A percentile compares a stretch with the other conserved stretches of the same genome.
Evolutionary conservation across 2,329 filamentous ascomycete species (phyloP).

Genomic region (Exophiala sp.): DNA sequence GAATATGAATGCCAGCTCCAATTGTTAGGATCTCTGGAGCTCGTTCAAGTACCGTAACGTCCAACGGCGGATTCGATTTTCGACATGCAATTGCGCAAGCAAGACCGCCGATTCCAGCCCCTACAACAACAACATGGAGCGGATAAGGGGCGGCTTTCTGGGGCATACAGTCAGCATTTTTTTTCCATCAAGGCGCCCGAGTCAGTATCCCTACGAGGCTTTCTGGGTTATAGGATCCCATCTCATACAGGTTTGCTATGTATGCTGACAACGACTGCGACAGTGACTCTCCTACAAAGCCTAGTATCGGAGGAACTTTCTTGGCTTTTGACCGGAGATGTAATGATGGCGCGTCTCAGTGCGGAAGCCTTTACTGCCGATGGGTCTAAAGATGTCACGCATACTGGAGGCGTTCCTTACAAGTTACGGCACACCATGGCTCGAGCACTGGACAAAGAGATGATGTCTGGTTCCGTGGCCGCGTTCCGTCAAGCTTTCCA

Average conservation of each 20-base stretch:
- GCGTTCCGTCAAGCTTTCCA: not conserved
- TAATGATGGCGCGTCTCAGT: not conserved
- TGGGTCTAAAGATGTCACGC: not conserved
- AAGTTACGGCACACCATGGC: not conserved
- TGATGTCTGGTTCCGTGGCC: not conserved
- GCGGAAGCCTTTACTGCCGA: not conserved
- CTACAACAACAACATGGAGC: constrained; percentile 31
- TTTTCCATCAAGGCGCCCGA: not conserved
- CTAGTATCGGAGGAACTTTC: not conserved
- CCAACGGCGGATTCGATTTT: constrained; percentile 15
- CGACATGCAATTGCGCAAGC: constrained; percentile 34
- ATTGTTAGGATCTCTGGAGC: constrained; percentile 22
- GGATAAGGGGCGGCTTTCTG: not conserved
- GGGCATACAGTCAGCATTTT: not conserved
- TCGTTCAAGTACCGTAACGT: constrained; percentile 29
- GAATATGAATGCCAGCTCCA: constrained; percentile 33
- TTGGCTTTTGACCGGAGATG: not conserved
- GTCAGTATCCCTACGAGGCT: not conserved
- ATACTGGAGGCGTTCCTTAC: not conserved
- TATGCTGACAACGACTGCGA: not conserved
- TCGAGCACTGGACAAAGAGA: not conserved
- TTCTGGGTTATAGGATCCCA: not conserved
- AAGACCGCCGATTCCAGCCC: constrained; percentile 43
- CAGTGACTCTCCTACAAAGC: not conserved
- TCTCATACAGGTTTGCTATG: not conserved